Conservation (phyloP, 73 alveolate species). For the Breviolum minutum region DNA sequence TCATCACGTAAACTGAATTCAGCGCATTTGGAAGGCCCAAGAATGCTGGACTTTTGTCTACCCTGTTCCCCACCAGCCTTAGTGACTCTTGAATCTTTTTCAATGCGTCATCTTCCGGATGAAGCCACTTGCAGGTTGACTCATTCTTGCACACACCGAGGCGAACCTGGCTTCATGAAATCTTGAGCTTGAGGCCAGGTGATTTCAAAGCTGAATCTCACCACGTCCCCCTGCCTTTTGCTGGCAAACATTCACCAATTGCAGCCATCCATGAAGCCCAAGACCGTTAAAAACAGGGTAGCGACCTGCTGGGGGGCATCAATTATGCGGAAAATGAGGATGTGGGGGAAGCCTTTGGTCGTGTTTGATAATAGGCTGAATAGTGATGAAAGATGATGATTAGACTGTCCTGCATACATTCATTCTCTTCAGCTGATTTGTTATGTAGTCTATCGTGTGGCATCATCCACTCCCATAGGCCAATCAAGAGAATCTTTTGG, state of each 20-base stretch:
- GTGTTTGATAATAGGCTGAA: no score
- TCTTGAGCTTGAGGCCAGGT: no score
- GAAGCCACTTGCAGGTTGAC: background rate
- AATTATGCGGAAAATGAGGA: no score
- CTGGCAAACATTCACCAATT: conserved; percentile 17
- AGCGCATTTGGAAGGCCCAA: background rate
- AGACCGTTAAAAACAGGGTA: background rate
- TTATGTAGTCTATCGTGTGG: no score
- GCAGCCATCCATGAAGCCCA: conserved; percentile 25
- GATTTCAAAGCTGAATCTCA: background rate
- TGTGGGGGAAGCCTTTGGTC: no score
- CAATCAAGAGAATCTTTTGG: no score
- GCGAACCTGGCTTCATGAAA: background rate
- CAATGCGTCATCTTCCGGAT: conserved; percentile 1
- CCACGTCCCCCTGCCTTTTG: background rate
- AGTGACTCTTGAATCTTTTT: background rate
- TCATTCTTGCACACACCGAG: background rate
- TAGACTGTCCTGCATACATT: no score
- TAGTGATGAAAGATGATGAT: no score
- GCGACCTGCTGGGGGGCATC: background rate
- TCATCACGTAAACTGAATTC: background rate
- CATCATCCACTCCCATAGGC: no score
- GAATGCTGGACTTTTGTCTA: background rate
- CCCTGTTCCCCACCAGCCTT: background rate
- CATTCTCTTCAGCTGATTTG: background rate